Conservation (phyloP, 371 early-diverging fungal species). For the Mortierella sp. region DNA sequence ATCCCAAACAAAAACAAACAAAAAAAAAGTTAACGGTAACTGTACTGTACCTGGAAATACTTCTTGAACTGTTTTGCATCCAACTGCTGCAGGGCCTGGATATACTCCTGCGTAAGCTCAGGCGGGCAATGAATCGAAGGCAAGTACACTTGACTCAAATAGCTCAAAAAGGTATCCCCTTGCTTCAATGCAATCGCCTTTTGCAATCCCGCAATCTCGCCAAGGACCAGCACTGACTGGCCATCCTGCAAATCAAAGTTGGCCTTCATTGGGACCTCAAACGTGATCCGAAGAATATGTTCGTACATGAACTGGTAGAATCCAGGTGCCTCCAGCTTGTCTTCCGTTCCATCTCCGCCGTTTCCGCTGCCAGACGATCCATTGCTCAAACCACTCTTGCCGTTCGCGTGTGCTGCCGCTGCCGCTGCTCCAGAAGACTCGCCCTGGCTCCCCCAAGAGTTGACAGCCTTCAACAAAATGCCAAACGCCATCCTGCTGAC, state of each 20-base stretch:
- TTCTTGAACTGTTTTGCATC: conserved; percentile 77
- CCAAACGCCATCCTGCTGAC: conserved; percentile 90
- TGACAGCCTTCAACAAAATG: conserved; percentile 83
- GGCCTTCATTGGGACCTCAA: conserved; percentile 86
- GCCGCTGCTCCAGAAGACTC: conserved; percentile 34
- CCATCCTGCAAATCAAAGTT: conserved; percentile 87
- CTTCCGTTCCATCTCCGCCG: conserved; percentile 7
- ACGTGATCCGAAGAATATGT: conserved; percentile 82
- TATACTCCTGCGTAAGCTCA: conserved; percentile 72
- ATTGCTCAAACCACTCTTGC: conserved; percentile 5
- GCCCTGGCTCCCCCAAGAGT: conserved; percentile 82
- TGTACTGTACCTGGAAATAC: conserved; percentile 77
- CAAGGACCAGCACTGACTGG: conserved; percentile 83
- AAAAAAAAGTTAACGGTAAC: background rate
- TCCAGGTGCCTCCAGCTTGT: conserved; percentile 58
- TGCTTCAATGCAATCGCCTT: conserved; percentile 76
- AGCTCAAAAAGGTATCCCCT: conserved; percentile 76
- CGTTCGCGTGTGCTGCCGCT: conserved; percentile 9
- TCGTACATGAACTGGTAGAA: conserved; percentile 89
- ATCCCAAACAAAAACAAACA: background rate
- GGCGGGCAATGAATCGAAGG: conserved; percentile 81
- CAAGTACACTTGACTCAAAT: conserved; percentile 73
- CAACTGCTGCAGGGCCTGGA: conserved; percentile 76
- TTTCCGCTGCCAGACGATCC: background rate
- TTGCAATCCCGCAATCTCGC: conserved; percentile 86